Evolutionary conservation across 2,329 filamentous ascomycete genomes (phyloP).

Genomic region (Phyllosticta citriasiana): DNA sequence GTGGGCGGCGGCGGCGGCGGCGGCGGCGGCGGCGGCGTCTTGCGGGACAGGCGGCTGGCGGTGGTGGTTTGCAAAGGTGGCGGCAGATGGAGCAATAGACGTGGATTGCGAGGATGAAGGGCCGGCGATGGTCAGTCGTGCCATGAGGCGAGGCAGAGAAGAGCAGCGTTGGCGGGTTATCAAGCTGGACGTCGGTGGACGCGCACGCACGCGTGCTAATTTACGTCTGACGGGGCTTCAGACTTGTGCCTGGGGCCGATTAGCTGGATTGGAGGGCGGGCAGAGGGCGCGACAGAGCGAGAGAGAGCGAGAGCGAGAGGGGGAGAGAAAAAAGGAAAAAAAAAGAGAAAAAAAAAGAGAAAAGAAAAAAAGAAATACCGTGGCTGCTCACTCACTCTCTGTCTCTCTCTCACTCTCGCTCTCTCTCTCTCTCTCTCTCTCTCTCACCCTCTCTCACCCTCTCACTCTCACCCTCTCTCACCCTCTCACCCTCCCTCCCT

Average conservation of each 20-base stretch:
- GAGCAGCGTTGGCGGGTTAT: not conserved
- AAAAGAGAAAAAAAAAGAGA: not conserved
- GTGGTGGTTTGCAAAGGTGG: not conserved
- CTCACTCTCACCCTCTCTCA: no score
- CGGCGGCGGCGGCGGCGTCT: not conserved
- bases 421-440: no score
- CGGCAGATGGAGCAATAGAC: not conserved
- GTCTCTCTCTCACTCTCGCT: no score
- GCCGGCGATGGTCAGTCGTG: not conserved
- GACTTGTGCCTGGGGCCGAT: not conserved
- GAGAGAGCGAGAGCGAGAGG: not conserved
- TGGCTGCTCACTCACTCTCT: not conserved
- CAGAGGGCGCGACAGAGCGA: not conserved
- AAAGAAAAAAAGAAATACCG: not conserved
- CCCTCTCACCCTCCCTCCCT: no score
- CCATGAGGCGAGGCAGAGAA: not conserved
- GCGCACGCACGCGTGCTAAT: not conserved
- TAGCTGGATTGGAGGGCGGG: not conserved
- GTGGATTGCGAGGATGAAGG: not conserved
- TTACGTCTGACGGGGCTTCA: not conserved
- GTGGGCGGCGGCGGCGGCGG: not conserved
- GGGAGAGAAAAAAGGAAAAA: constrained; percentile 1
- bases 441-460: no score
- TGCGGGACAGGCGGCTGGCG: not conserved
- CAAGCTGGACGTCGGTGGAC: not conserved